Evolutionary conservation across 148 eudicot species (phyloP), one percentile per base, ranked within the genome.

Genomic region (Nepenthes mirabilis): DNA sequence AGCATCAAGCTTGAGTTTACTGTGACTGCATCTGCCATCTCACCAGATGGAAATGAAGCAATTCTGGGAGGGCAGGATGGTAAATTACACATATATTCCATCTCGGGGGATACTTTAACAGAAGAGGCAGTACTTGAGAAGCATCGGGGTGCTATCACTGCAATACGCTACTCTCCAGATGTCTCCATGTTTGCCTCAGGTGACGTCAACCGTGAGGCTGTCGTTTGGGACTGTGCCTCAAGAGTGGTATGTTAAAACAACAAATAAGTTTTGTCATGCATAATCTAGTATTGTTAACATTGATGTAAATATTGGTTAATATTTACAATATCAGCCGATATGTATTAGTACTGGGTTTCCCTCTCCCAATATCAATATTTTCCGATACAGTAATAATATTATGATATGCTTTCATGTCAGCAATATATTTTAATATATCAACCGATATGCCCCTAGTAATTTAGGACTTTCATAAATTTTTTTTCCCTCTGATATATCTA

Each of bases 171-270:
- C 67, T 88, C 96, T 63, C 91, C 91, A 47, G 91, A 93, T 83
- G 72, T 88, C 64, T 78, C 87, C 68, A 85, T 93, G 96, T 83
- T 91, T 77, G 96, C 88, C 37, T 91, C 97, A 11, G 96, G 83
- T 35, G 97, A 91, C 82, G 74, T 75, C 58, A 91, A 91, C 70
- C 83, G 90, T 59, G 97, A 88, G 79, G 97, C 93, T 76, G 84
- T 87, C 64, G 90, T 91, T 66, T 91, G 97, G 97, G 97, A 91
- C 72, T 79, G 85, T 64, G 73, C 82, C 33, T 72, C 88, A 14
- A 75, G 75, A 64, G 93, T 87, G 97, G 97, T 88, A 83, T 32
- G 13, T 49, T 58, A 61, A 47, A 14, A 43, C 23, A 45, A n/a
- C 6, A 14, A 23, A 14, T 33, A 52, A n/a, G 43, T 35, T 10